Percentiles rank a stretch among this genome's conserved stretches.
phyloP scores from a whole-genome alignment of 768 basidiomycete species.

The Daedaleopsis nitida region DNA sequence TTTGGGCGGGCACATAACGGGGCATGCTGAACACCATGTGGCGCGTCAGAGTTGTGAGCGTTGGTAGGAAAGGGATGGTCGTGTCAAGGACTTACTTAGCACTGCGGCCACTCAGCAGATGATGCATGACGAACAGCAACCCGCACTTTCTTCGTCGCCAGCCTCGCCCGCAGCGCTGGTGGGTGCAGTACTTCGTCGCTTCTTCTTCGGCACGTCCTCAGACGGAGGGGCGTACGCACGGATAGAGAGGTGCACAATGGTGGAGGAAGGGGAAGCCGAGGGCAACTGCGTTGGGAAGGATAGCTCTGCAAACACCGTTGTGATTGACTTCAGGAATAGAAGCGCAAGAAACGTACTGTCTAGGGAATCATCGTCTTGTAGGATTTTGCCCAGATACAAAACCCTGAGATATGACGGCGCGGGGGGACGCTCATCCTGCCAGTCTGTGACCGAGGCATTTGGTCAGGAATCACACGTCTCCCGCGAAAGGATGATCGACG shows the following conservation, averaged over 20 bases:
- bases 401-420: constrained; percentile 77
- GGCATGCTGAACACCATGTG: background rate
- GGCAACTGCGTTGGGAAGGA: constrained; percentile 32
- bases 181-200: constrained; percentile 30
- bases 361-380: constrained; percentile 84
- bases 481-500: background rate
- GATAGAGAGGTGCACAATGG: constrained; percentile 78
- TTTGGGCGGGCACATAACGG: background rate
- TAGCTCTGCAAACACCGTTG: constrained; percentile 26
- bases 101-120: constrained; percentile 35
- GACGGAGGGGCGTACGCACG: constrained; percentile 58
- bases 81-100: background rate
- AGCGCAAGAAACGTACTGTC: constrained; percentile 46
- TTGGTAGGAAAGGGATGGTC: background rate
- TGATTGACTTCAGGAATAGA: constrained; percentile 6
- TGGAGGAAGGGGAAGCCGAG: constrained; percentile 41
- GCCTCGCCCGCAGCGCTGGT: constrained; percentile 19
- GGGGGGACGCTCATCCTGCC: constrained; percentile 78
- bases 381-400: constrained; percentile 73
- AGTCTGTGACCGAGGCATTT: constrained; percentile 45
- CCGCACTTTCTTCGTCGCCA: constrained; percentile 27
- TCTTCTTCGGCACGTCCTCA: constrained; percentile 55
- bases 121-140: constrained; percentile 42
- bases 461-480: background rate
- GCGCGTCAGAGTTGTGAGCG: background rate